A percentile compares a stretch with the other conserved stretches of the same genome.
These are phyloP conservation scores for Lignosus rhinocerotis DNA, from an alignment of 1,284 basidiomycete genomes.

Conservation along the genomic window DNA sequence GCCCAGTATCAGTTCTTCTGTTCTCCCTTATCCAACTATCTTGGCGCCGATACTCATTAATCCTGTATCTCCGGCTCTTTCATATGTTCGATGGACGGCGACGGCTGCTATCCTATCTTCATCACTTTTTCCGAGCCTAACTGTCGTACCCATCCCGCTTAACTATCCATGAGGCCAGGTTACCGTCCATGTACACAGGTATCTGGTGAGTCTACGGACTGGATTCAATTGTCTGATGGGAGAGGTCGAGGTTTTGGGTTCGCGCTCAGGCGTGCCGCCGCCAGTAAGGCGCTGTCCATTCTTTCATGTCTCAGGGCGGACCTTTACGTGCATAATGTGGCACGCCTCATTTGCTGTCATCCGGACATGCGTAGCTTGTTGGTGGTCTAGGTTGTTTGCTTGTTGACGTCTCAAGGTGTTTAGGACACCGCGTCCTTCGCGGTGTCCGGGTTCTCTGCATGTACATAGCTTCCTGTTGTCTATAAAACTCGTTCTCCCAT, in stretches of 20 bases:
- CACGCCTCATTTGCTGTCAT: constrained; percentile 4
- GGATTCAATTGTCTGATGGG: neutral
- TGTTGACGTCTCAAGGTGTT: neutral
- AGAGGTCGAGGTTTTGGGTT: neutral
- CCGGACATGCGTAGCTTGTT: neutral
- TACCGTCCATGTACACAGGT: too few species aligned
- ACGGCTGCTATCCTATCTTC: too few species aligned
- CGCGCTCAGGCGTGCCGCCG: neutral
- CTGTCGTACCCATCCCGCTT: too few species aligned
- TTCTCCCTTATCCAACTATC: neutral
- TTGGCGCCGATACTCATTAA: neutral
- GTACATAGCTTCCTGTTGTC: constrained; percentile 13
- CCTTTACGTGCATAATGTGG: constrained; percentile 2
- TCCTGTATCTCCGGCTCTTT: too few species aligned
- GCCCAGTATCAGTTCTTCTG: neutral
- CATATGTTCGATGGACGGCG: too few species aligned
- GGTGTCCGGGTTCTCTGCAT: constrained; percentile 26
- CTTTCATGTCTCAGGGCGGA: neutral
- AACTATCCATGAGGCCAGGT: too few species aligned
- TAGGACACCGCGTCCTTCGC: neutral
- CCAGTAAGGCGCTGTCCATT: neutral
- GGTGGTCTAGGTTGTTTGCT: neutral
- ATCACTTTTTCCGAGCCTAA: too few species aligned
- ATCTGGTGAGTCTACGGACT: neutral
- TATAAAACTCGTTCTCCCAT: constrained; percentile 21